Evolutionary conservation across 73 alveolate genomes (phyloP).

Genomic region (Effrenium voratum): DNA sequence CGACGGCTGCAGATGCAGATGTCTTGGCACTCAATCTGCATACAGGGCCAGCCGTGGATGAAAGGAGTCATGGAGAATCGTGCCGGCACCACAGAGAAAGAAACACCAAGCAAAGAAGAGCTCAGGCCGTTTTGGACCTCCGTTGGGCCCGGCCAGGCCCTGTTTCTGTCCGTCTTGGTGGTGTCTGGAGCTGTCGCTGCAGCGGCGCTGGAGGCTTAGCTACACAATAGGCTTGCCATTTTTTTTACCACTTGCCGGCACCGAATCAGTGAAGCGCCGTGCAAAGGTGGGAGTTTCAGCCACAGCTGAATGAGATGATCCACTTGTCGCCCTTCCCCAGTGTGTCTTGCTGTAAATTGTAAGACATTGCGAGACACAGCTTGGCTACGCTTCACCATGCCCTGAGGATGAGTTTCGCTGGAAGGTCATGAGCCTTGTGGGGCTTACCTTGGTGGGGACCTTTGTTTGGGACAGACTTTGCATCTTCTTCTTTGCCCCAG

Average conservation of each 20-base stretch:
- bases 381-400: not conserved
- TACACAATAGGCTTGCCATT: not conserved
- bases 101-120: too few relatives aligned
- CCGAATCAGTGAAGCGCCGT: not conserved
- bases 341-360: not conserved
- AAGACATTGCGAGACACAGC: not conserved
- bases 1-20: not conserved
- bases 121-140: too few relatives aligned
- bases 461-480: conserved; percentile 90
- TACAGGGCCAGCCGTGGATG: conserved; percentile 94
- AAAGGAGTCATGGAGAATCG: conserved; percentile 91
- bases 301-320: conserved; percentile 71
- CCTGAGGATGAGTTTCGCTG: conserved; percentile 87
- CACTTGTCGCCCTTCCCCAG: conserved; percentile 90
- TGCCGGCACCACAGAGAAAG: conserved; percentile 18
- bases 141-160: not conserved
- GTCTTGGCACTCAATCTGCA: not conserved
- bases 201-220: conserved; percentile 38
- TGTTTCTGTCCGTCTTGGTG: conserved; percentile 73
- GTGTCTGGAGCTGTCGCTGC: conserved; percentile 90
- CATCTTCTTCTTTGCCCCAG: conserved; percentile 48
- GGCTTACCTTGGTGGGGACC: conserved; percentile 82
- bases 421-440: conserved; percentile 79
- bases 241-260: not conserved
- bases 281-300: conserved; percentile 93